Percentiles rank a stretch among this genome's conserved stretches.
Conservation (phyloP, 2,329 filamentous ascomycete genomes). For the Helminthosporium solani region DNA sequence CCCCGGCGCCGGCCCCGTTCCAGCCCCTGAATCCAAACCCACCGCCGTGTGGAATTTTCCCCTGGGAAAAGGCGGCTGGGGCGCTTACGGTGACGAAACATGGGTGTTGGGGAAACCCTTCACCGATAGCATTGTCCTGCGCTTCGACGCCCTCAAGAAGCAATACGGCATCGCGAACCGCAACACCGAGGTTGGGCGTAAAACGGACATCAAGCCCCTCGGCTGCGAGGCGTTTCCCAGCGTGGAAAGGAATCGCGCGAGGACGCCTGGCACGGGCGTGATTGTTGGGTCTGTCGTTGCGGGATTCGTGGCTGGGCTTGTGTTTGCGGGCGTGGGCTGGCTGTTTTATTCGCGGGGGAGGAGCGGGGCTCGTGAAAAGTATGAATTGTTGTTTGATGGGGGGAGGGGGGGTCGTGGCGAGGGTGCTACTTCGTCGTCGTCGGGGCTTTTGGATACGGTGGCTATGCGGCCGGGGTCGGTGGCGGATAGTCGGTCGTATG, state of each 20-base stretch:
- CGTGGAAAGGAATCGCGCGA: conserved; percentile 1
- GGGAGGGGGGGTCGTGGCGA: too few species aligned
- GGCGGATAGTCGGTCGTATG: conserved; percentile 1
- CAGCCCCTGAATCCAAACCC: background rate
- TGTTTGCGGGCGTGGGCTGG: conserved; percentile 11
- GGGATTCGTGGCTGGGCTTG: conserved; percentile 14
- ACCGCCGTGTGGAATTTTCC: conserved; percentile 10
- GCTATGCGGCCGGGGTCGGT: conserved; percentile 11
- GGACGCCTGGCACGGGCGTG: conserved; percentile 8
- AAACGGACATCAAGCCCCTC: conserved; percentile 13
- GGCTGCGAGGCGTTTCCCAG: conserved; percentile 18
- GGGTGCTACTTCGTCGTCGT: too few species aligned
- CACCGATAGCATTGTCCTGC: conserved; percentile 14
- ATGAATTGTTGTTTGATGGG: conserved; percentile 9
- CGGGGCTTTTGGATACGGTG: conserved; percentile 7
- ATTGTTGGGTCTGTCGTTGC: conserved; percentile 17
- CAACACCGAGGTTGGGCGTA: conserved; percentile 2
- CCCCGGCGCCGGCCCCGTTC: conserved; percentile 7
- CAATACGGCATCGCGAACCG: conserved; percentile 18
- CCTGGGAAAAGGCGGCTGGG: conserved; percentile 15
- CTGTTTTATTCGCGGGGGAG: conserved; percentile 18
- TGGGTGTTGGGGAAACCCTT: conserved; percentile 18
- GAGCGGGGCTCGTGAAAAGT: conserved; percentile 13
- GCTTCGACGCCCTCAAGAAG: conserved; percentile 14
- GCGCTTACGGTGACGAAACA: conserved; percentile 17